Base-by-base conservation (phyloP, 306 rosid species). In the Lotus japonicus region DNA sequence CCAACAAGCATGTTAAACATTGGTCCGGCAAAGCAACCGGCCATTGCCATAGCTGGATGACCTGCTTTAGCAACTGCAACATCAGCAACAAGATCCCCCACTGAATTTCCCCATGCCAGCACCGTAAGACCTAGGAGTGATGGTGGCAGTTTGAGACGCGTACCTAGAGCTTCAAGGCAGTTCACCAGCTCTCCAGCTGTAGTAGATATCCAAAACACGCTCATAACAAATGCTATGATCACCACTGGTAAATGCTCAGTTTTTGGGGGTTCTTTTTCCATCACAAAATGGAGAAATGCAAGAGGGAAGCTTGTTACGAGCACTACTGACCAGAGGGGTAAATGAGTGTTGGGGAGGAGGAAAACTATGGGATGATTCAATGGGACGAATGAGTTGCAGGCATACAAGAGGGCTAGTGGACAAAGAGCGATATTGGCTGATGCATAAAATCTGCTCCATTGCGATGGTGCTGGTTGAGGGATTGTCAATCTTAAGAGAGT, bases 1-100 rank as follows among this genome's bases (percentile, higher is more conserved):
- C 99, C 99, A 11, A 94, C 80, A 13, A 94, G 97, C 99, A 94
- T 94, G 84, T 90, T 94, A 56, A 94, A 94, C 99, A 90, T 90
- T 11, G 99, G 99, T 60, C 97, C 99, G 0, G 95, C 99, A 67
- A 94, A 94, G 82, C 96, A 94, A 9, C 97, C 97, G 1, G 99
- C 99, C 99, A 94, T 84, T 64, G 99, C 99, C 92, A 94, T 82
- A 13, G 86, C 91, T 0, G 99, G 99, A 79, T 94, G 96, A 65
- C 97, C 97, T 6, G 99, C 95, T 84, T 90, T 94, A 43, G 99
- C 96, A 56, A 90, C 80, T 5, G 97, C 95, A 39, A 94, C 97
- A 74, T 94, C 97, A 10, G 99, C 99, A 45, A 88, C 97, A 14
- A 94, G 96, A 78, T 94, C 97, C 69, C 99, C 97, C 52, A 90